Evolutionary conservation across 352 stramenopile species (phyloP), one percentile per base, ranked within the genome.

Genomic region (Pythium plurisporium): DNA sequence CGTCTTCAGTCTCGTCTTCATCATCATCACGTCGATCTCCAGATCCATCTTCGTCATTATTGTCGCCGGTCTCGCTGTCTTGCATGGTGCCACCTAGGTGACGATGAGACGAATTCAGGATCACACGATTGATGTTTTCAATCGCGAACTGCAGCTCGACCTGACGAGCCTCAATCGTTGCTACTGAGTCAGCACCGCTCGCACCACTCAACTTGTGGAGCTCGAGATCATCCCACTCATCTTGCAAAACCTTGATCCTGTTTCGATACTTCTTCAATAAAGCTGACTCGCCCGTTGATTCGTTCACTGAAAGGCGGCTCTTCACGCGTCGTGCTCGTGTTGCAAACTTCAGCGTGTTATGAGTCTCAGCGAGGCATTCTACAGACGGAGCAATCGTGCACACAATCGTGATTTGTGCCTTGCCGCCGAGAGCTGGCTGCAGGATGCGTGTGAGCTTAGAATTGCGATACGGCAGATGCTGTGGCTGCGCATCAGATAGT

Each of bases 361-460:
- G 79, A 25, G 94, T 98, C 69, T 98, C 95, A 26, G 96, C 80
- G 25, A 98, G 70, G 59, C 96, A 98, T 14, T 95, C 75, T 41
- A 97, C 89, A 0, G 92, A 97, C 15, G 95, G 91, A 6, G 96
- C 97, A 17, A 96, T 88, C 59, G 95, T 99, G 49, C 94, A 98
- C 60, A 99, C 91, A 37, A 99, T 89, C n/a, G 96, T 94, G 69
- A 99, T 98, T 37, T 94, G 82, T 33, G 95, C 94, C 70, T 98
- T 97, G 9, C 96, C 96, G 20, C 87, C 92, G 12, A 99, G 75
- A 12, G 93, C 97, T 5, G 96, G 94, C 75, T 99, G 95, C 3
- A 99, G 67, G 62, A 99, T 96, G 17, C 96, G 83, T 37, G 97
- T 99, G 52, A 99, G 75, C 72, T 99, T 99, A 3, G 89, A 98